phyloP scores from a whole-genome alignment of 306 rosid genomes.

The Quercus parvula region DNA sequence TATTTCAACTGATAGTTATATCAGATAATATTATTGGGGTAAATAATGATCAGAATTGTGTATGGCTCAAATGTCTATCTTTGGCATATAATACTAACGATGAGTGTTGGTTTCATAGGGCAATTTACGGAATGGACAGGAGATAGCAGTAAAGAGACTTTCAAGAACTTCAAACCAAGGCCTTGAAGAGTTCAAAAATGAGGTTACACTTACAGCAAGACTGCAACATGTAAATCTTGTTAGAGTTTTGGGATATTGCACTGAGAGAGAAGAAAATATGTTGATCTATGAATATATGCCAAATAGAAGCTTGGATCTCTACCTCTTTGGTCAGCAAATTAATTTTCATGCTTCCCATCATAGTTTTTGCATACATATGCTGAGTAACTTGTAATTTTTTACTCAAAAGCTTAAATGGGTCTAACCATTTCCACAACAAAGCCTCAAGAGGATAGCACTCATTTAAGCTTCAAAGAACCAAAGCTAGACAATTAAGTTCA shows the following conservation, averaged over 20 bases:
- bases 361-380: background rate
- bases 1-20: background rate
- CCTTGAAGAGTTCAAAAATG: slow-evolving; percentile 47
- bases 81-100: background rate
- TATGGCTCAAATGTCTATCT: background rate
- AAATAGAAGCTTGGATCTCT: slow-evolving; percentile 40
- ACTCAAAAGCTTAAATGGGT: background rate
- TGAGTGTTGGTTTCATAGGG: background rate
- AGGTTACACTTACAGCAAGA: slow-evolving; percentile 41
- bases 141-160: background rate
- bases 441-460: too few species aligned
- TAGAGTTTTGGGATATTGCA: slow-evolving; percentile 34
- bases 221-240: slow-evolving; percentile 50
- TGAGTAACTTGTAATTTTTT: background rate
- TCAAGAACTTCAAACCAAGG: background rate
- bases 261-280: slow-evolving; percentile 35
- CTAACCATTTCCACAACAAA: background rate
- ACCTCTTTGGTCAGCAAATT: slow-evolving; percentile 33
- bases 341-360: background rate
- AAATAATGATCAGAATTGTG: background rate
- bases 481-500: too few species aligned
- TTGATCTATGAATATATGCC: slow-evolving; percentile 48
- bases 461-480: too few species aligned
- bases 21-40: background rate
- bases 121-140: background rate